Conservation (phyloP, 2,329 filamentous ascomycete genomes). For the Alternaria alternata region DNA sequence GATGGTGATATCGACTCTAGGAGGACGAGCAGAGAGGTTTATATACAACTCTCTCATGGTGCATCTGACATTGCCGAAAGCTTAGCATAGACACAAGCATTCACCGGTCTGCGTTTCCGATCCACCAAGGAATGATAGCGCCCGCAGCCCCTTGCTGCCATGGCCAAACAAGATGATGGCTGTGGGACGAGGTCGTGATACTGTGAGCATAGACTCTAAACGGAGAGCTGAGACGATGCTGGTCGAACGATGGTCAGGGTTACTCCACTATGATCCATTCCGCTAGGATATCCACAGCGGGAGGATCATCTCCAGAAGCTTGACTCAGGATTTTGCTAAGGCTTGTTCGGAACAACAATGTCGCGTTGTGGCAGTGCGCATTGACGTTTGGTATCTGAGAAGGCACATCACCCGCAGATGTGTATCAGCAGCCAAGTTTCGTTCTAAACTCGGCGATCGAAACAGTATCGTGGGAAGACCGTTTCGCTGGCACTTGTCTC, state of each 20-base stretch:
- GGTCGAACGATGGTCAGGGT: slow-evolving; percentile 36
- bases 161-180: slow-evolving; percentile 25
- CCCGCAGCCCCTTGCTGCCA: slow-evolving; percentile 13
- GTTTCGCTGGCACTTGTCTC: slow-evolving; percentile 6
- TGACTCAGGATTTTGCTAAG: slow-evolving; percentile 11
- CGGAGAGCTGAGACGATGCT: slow-evolving; percentile 34
- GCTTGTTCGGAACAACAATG: slow-evolving; percentile 28
- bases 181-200: slow-evolving; percentile 30
- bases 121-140: slow-evolving; percentile 9
- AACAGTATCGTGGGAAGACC: slow-evolving; percentile 22
- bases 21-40: slow-evolving; percentile 27
- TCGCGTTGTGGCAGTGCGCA: slow-evolving; percentile 29
- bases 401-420: slow-evolving; percentile 17
- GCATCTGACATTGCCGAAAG: slow-evolving; percentile 24
- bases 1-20: slow-evolving; percentile 36
- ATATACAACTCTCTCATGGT: slow-evolving; percentile 32
- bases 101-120: slow-evolving; percentile 17
- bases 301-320: slow-evolving; percentile 32
- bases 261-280: slow-evolving; percentile 13
- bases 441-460: slow-evolving; percentile 37
- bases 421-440: slow-evolving; percentile 39
- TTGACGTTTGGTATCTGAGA: slow-evolving; percentile 44
- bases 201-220: slow-evolving; percentile 25
- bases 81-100: slow-evolving; percentile 45
- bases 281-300: slow-evolving; percentile 24